Percentiles rank a stretch among this genome's conserved stretches.
These are phyloP conservation scores for Phytophthora gonapodyides DNA, from an alignment of 352 stramenopile species.

Conservation along the genomic window DNA sequence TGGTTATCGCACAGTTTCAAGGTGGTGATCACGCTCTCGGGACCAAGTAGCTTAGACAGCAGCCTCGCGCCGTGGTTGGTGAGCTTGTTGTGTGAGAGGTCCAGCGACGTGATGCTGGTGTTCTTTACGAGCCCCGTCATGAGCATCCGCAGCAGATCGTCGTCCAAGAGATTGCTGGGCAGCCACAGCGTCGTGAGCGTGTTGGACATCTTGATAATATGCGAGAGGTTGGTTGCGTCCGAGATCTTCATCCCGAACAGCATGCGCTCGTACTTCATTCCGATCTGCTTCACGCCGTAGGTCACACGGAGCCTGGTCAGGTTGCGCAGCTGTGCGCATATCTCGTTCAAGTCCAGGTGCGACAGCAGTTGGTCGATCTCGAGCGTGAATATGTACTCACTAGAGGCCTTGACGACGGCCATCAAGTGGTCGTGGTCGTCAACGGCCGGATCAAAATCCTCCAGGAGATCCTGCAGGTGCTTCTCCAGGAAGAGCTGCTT, in stretches of 20 bases:
- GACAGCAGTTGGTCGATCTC: slow-evolving; percentile 88
- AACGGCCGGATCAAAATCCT: slow-evolving; percentile 67
- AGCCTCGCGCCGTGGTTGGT: slow-evolving; percentile 92
- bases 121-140: slow-evolving; percentile 94
- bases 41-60: slow-evolving; percentile 89
- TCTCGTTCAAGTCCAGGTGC: slow-evolving; percentile 88
- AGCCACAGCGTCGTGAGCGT: slow-evolving; percentile 92
- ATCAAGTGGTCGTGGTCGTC: slow-evolving; percentile 71
- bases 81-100: slow-evolving; percentile 96
- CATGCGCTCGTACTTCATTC: slow-evolving; percentile 96
- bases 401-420: slow-evolving; percentile 70
- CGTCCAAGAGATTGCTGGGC: slow-evolving; percentile 90
- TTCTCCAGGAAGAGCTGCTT: slow-evolving; percentile 93
- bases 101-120: slow-evolving; percentile 91
- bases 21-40: slow-evolving; percentile 88
- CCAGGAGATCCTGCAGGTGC: slow-evolving; percentile 73
- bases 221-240: slow-evolving; percentile 89
- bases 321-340: slow-evolving; percentile 88
- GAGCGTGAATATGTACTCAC: slow-evolving; percentile 92
- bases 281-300: slow-evolving; percentile 91
- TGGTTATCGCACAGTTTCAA: slow-evolving; percentile 93
- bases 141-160: slow-evolving; percentile 93
- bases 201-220: slow-evolving; percentile 81
- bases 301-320: slow-evolving; percentile 85
- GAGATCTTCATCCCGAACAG: slow-evolving; percentile 96